Base-by-base conservation (phyloP, 148 eudicot genomes). In the Camellia sinensis region DNA sequence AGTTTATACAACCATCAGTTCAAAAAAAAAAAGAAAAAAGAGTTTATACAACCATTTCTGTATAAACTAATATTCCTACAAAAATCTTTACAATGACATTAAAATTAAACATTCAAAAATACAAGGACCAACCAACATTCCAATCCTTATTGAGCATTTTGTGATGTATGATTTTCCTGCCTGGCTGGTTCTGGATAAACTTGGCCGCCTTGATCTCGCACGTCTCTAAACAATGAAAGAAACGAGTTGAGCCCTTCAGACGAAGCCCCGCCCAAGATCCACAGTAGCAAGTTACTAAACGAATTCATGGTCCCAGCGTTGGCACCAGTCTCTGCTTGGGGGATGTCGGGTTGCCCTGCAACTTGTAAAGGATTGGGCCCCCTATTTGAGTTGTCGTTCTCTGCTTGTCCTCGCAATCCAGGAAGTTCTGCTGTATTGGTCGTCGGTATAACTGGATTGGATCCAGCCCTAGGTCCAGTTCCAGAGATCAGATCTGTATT, bases 251-350 rank as follows among this genome's bases (percentile, higher is more conserved):
- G 89, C 54, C 98, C 91, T 85, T 96, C 99, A 1, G 99, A 90
- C 54, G 95, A 89, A 72, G 98, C 98, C 75, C 99, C 99, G 19
- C 98, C 99, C 63, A 93, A 81, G 69, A 93, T 84, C 94, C 98
- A 90, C 46, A 96, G 83, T 83, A 96, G 84, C 89, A 96, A 87
- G 61, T 97, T 91, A 87, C 95, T 91, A 77, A 93, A 91, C 15
- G 97, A 96, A 79, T 81, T 96, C 94, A 96, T 90, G 70, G 84
- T 84, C 83, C 97, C 99, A 22, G 91, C 93, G 78, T 80, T 92
- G 44, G 84, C 93, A 73, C 86, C 92, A 57, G 85, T 43, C 71
- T 87, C 95, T 74, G 88, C 89, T 76, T 88, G 98, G 78, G 72
- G 90, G 71, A 87, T 81, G 67, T 82, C 88, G 73, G 84, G 72